Conservation (phyloP, 2,329 filamentous ascomycete genomes). For the Cadophora gregata region DNA sequence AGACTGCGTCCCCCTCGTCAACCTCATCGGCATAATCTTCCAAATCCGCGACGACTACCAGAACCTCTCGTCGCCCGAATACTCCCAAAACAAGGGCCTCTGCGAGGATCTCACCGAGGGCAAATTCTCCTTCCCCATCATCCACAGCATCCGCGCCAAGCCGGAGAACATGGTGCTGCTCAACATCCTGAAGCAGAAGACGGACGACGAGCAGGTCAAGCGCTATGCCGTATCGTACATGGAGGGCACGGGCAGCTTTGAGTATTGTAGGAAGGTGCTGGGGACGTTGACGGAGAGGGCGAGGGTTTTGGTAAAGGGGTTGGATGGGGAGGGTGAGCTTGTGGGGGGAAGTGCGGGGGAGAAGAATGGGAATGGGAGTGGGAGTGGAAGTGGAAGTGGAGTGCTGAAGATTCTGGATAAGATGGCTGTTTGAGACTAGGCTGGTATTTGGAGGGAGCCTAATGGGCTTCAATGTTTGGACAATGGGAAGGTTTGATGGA, state of each 20-base stretch:
- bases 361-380: conserved; percentile 56
- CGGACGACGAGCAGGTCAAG: conserved; percentile 86
- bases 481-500: not conserved
- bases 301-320: conserved; percentile 63
- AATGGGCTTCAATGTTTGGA: not conserved
- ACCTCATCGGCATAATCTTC: conserved; percentile 83
- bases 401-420: conserved; percentile 73
- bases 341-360: conserved; percentile 59
- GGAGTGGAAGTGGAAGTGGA: conserved; percentile 42
- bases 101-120: conserved; percentile 96
- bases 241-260: conserved; percentile 87
- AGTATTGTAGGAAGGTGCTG: conserved; percentile 77
- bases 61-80: conserved; percentile 78
- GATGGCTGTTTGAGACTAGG: conserved; percentile 52
- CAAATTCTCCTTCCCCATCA: conserved; percentile 95
- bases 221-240: conserved; percentile 89
- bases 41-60: conserved; percentile 95
- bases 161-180: conserved; percentile 79
- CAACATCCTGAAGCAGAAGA: conserved; percentile 92
- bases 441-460: not conserved
- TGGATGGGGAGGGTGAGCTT: conserved; percentile 66
- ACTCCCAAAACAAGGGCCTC: conserved; percentile 88
- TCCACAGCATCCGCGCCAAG: conserved; percentile 85
- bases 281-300: conserved; percentile 63
- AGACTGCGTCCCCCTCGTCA: conserved; percentile 84